phyloP scores from a whole-genome alignment of 2,329 filamentous ascomycete genomes.

The Elsinoe arachidis region DNA sequence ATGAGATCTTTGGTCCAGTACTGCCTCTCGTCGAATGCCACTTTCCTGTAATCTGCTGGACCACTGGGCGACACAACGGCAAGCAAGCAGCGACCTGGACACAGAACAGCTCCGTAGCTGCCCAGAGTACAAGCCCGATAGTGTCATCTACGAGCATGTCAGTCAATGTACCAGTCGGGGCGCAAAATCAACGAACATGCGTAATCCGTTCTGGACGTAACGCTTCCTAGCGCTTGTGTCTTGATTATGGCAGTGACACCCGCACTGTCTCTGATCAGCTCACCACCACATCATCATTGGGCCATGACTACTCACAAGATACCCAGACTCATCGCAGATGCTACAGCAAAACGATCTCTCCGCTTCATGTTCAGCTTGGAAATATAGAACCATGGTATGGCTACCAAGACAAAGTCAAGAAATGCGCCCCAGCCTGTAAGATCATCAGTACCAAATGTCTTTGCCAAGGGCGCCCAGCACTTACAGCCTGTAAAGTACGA shows the following conservation, averaged over 20 bases:
- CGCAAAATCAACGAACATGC: conserved; percentile 16
- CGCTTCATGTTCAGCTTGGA: conserved; percentile 29
- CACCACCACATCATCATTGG: neutral
- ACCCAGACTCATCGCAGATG: conserved; percentile 25
- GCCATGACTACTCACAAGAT: conserved; percentile 20
- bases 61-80: neutral
- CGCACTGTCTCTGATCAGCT: conserved; percentile 17
- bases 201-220: conserved; percentile 25
- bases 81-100: conserved; percentile 1
- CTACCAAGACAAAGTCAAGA: conserved; percentile 30
- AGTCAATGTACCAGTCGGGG: neutral
- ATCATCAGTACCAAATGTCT: neutral
- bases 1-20: neutral
- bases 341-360: conserved; percentile 28
- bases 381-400: conserved; percentile 28
- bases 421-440: conserved; percentile 25
- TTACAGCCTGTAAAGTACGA: conserved; percentile 2
- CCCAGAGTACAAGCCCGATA: neutral
- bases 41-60: neutral
- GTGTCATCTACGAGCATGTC: neutral
- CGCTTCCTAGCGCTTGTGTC: conserved; percentile 24
- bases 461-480: too few species aligned
- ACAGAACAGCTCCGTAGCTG: conserved; percentile 2
- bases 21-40: neutral
- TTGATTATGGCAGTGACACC: conserved; percentile 27